Evolutionary conservation across 2,329 filamentous ascomycete species (phyloP).

Genomic region (Xylaria sp.): DNA sequence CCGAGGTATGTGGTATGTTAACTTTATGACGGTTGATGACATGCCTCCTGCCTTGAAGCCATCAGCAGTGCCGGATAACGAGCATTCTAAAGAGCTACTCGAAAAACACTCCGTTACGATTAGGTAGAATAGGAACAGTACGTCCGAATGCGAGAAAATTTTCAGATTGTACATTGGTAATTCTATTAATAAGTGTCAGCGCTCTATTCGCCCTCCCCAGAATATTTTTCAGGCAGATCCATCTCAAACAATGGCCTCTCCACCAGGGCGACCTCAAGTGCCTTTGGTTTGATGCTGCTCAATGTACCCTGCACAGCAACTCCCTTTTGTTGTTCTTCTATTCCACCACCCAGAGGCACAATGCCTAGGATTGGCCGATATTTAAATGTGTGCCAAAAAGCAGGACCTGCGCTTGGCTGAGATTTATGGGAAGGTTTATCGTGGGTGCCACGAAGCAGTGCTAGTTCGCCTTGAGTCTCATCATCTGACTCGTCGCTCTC

Average conservation of each 20-base stretch:
- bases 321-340: slow-evolving; percentile 47
- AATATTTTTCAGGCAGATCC: slow-evolving; percentile 78
- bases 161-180: slow-evolving; percentile 4
- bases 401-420: slow-evolving; percentile 41
- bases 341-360: slow-evolving; percentile 57
- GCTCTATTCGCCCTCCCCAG: slow-evolving; percentile 63
- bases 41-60: neutral
- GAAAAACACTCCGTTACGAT: neutral
- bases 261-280: slow-evolving; percentile 84
- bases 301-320: slow-evolving; percentile 23
- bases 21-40: neutral
- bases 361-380: slow-evolving; percentile 92
- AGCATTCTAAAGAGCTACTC: neutral
- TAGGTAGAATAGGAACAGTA: neutral
- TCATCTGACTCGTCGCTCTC: slow-evolving; percentile 52
- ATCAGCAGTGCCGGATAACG: neutral
- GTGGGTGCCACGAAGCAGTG: slow-evolving; percentile 46
- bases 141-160: neutral
- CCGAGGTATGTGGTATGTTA: neutral
- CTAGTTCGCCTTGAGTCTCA: slow-evolving; percentile 50
- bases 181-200: slow-evolving; percentile 19
- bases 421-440: slow-evolving; percentile 44
- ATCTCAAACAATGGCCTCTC: slow-evolving; percentile 88
- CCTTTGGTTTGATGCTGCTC: slow-evolving; percentile 43
- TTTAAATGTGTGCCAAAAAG: slow-evolving; percentile 86